Conservation (phyloP, 83 land plant genomes). For the Picea abies region DNA sequence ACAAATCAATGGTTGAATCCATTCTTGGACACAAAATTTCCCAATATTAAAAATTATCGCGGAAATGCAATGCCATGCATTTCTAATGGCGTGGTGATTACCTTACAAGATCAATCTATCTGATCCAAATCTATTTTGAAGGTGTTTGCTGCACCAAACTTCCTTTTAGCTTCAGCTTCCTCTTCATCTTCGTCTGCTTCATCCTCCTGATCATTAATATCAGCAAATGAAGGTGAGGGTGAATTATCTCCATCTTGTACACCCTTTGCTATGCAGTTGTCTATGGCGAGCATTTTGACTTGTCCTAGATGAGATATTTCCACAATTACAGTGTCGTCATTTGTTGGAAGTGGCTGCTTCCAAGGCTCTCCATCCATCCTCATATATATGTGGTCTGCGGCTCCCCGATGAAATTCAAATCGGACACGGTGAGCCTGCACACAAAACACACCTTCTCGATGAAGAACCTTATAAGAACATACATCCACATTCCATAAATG, state of each 20-base stretch:
- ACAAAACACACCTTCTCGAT: background rate
- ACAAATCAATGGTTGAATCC: no score
- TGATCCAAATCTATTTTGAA: slow-evolving; percentile 30
- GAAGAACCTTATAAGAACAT: background rate
- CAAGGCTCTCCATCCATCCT: slow-evolving; percentile 89
- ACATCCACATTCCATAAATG: background rate
- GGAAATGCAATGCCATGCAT: no score
- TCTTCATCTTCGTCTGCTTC: slow-evolving; percentile 31
- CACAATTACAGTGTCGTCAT: slow-evolving; percentile 55
- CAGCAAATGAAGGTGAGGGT: background rate
- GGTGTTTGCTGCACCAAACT: slow-evolving; percentile 57
- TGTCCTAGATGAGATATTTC: slow-evolving; percentile 73
- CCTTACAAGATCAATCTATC: background rate
- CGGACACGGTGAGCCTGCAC: slow-evolving; percentile 60
- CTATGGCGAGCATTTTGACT: slow-evolving; percentile 65
- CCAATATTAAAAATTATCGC: no score
- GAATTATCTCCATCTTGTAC: slow-evolving; percentile 24
- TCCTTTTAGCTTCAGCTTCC: slow-evolving; percentile 28
- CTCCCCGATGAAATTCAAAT: slow-evolving; percentile 68
- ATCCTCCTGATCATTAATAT: slow-evolving; percentile 4
- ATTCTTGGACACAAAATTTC: no score
- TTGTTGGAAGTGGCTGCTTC: slow-evolving; percentile 75
- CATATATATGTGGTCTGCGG: slow-evolving; percentile 62
- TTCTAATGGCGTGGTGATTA: background rate
- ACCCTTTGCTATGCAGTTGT: slow-evolving; percentile 46